Evolutionary conservation across 1,284 basidiomycete genomes (phyloP), one percentile per base, ranked within the genome.

Genomic region (Moesziomyces sp.): DNA sequence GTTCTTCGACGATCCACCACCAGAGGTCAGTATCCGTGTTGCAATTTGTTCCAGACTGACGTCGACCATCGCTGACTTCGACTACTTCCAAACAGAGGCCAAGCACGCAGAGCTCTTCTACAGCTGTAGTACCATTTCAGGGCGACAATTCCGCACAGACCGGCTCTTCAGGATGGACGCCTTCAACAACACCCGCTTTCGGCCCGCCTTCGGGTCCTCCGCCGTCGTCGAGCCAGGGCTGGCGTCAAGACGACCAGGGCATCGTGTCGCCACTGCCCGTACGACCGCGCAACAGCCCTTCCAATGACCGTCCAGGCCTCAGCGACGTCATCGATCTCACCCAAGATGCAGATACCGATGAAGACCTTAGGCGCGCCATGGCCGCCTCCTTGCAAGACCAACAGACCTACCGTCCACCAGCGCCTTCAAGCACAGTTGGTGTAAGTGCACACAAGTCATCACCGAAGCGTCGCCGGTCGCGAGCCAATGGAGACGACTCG

Each of bases 1-100:
- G 0, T 66, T 60, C 24, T 75, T 71, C n/a, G 72, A 75, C 33
- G 57, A 70, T 47, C 67, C 67, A n/a, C 70, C 70, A 44, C 70
- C 70, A 48, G 57, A 66, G 28, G 71, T 69, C n/a, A 53, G 71
- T 62, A 11, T 18, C 5, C 24, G 2, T 11, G n/a, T 14, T 16
- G 10, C 40, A 14, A 4, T 2, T n/a, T 0, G 21, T n/a, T 16
- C 4, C 5, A n/a, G 28, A 30, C 14, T 13, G n/a, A 26, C 5
- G 35, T 6, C 16, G 8, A 16, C 6, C n/a, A 33, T 13, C 30
- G 30, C 49, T 40, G 30, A 35, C 21, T 26, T 19, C 2, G 40
- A 23, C 14, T 33, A 0, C 30, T 33, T 13, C 30, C 13, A 10
- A 33, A 48, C 49, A 69, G 49, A 56, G 49, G 45, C 44, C 59